These are phyloP conservation scores for Ganoderma lingzhi DNA, from an alignment of 1,284 basidiomycete genomes.

Conservation along the genomic window DNA sequence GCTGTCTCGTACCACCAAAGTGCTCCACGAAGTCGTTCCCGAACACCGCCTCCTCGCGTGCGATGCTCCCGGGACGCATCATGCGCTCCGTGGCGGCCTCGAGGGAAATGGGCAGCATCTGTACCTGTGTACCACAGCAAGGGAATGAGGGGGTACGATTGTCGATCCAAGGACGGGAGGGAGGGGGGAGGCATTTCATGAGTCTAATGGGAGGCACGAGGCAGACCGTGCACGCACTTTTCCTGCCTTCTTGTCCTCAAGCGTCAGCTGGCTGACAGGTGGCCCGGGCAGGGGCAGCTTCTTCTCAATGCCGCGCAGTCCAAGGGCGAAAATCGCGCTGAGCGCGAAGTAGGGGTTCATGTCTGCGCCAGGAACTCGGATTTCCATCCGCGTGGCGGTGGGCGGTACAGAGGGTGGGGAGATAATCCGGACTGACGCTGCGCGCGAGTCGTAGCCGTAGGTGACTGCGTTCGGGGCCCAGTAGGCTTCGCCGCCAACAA, in stretches of 20 bases:
- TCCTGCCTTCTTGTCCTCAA: slow-evolving; percentile 62
- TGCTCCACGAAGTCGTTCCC: slow-evolving; percentile 94
- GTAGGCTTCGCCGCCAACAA: slow-evolving; percentile 93
- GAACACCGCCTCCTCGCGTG: slow-evolving; percentile 77
- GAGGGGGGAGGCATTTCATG: background rate
- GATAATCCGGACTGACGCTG: slow-evolving; percentile 91
- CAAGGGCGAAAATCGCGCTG: slow-evolving; percentile 87
- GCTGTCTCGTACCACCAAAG: slow-evolving; percentile 90
- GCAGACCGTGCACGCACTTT: slow-evolving; percentile 50
- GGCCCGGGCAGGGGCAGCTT: slow-evolving; percentile 74
- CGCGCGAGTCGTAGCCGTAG: slow-evolving; percentile 95
- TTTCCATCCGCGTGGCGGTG: slow-evolving; percentile 86
- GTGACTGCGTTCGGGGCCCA: slow-evolving; percentile 95
- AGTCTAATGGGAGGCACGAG: slow-evolving; percentile 5
- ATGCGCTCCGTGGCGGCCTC: slow-evolving; percentile 84
- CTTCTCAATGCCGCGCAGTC: slow-evolving; percentile 87
- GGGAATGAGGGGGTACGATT: background rate
- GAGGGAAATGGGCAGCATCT: slow-evolving; percentile 80
- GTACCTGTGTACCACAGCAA: slow-evolving; percentile 50
- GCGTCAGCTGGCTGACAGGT: slow-evolving; percentile 71
- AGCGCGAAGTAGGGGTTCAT: slow-evolving; percentile 93
- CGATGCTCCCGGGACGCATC: slow-evolving; percentile 81
- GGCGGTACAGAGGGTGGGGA: slow-evolving; percentile 87
- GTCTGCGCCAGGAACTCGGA: slow-evolving; percentile 96
- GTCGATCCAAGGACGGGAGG: too few relatives aligned